Conservation (phyloP, 2,329 filamentous ascomycete genomes). For the Fusarium nodosum region DNA sequence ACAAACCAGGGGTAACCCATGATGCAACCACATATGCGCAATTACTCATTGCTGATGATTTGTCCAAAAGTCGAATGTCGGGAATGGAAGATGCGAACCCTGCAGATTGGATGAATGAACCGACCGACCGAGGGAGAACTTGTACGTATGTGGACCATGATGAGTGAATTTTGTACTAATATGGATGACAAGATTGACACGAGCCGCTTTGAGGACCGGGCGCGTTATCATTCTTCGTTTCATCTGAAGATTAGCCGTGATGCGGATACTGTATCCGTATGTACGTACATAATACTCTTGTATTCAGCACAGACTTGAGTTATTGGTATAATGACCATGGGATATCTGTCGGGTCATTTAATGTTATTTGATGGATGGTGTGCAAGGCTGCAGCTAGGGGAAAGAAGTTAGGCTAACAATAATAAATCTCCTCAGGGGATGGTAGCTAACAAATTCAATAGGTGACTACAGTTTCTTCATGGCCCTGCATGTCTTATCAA, state of each 20-base stretch:
- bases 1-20: slow-evolving; percentile 5
- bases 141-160: slow-evolving; percentile 17
- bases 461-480: slow-evolving; percentile 1
- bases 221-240: slow-evolving; percentile 19
- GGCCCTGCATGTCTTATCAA: slow-evolving; percentile 17
- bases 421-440: not conserved
- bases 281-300: not conserved
- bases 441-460: not conserved
- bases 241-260: slow-evolving; percentile 20
- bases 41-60: slow-evolving; percentile 23
- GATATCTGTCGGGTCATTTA: slow-evolving; percentile 21
- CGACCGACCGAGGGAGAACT: slow-evolving; percentile 9
- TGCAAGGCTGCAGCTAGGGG: slow-evolving; percentile 10
- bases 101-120: slow-evolving; percentile 24
- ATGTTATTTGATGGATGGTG: slow-evolving; percentile 18
- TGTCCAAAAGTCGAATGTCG: slow-evolving; percentile 10
- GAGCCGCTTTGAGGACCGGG: slow-evolving; percentile 32
- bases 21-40: slow-evolving; percentile 11
- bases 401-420: not conserved
- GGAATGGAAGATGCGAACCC: slow-evolving; percentile 35
- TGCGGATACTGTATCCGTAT: not conserved
- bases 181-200: slow-evolving; percentile 5
- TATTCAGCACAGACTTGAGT: slow-evolving; percentile 10
- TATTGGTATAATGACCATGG: not conserved
- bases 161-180: slow-evolving; percentile 4